These are phyloP conservation scores for Clarireedia monteithiana DNA, from an alignment of 2,329 filamentous ascomycete genomes.

Conservation along the genomic window DNA sequence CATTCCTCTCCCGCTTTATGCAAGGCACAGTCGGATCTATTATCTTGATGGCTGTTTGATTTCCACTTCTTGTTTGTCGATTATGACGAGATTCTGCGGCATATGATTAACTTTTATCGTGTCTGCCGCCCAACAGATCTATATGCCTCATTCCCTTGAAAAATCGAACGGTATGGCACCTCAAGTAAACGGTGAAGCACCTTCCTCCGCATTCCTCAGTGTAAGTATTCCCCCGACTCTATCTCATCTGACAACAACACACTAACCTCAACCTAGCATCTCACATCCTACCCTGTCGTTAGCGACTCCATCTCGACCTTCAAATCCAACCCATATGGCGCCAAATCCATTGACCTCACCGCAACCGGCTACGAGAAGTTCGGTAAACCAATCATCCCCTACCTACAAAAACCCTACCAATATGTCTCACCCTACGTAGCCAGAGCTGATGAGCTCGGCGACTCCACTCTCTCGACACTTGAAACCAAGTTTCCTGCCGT, in stretches of 20 bases:
- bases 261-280: slow-evolving; percentile 49
- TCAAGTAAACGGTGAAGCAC: slow-evolving; percentile 44
- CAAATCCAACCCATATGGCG: slow-evolving; percentile 74
- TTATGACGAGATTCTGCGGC: too few relatives aligned
- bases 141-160: slow-evolving; percentile 16
- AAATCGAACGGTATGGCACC: slow-evolving; percentile 27
- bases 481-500: slow-evolving; percentile 65
- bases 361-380: slow-evolving; percentile 33
- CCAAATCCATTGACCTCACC: slow-evolving; percentile 58
- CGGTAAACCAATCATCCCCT: slow-evolving; percentile 70
- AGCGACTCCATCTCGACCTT: slow-evolving; percentile 70
- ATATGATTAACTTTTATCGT: neutral
- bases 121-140: neutral
- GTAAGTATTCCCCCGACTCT: slow-evolving; percentile 31
- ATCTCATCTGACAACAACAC: neutral
- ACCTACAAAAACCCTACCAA: slow-evolving; percentile 69
- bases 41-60: neutral
- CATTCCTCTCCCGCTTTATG: slow-evolving; percentile 1
- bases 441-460: slow-evolving; percentile 71
- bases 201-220: slow-evolving; percentile 41
- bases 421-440: slow-evolving; percentile 79
- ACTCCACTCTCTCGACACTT: slow-evolving; percentile 60
- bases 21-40: slow-evolving; percentile 10
- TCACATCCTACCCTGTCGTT: slow-evolving; percentile 77
- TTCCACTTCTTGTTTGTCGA: neutral